A percentile compares a stretch with the other conserved stretches of the same genome.
phyloP scores from a whole-genome alignment of 1,284 basidiomycete species.

The Cerrena zonata region DNA sequence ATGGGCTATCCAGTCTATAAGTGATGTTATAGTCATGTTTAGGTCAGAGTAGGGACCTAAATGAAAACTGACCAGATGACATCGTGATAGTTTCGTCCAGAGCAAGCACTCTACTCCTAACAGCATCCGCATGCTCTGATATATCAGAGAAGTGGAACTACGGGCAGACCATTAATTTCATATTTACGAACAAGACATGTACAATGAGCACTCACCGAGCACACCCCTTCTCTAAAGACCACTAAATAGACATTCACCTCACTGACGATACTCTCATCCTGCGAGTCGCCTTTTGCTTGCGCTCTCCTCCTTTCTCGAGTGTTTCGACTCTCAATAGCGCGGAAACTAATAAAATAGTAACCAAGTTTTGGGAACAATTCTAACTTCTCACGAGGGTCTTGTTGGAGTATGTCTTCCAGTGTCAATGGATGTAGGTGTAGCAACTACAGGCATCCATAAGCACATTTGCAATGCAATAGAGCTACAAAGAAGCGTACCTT shows the following conservation, averaged over 20 bases:
- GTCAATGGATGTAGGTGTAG: slow-evolving; percentile 90
- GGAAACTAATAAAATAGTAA: slow-evolving; percentile 89
- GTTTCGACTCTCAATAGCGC: slow-evolving; percentile 68
- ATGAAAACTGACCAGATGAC: slow-evolving; percentile 55
- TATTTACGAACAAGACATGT: slow-evolving; percentile 6
- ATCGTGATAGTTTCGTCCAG: slow-evolving; percentile 55
- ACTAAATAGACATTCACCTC: slow-evolving; percentile 86
- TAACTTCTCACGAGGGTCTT: slow-evolving; percentile 89
- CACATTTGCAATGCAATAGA: slow-evolving; percentile 1
- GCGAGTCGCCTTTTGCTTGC: slow-evolving; percentile 22
- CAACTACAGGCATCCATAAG: slow-evolving; percentile 41
- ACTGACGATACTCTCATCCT: slow-evolving; percentile 51
- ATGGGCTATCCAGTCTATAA: slow-evolving; percentile 88
- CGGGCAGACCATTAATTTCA: slow-evolving; percentile 4
- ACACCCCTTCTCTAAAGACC: slow-evolving; percentile 86
- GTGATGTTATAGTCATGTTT: slow-evolving; percentile 1
- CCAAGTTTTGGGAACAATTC: slow-evolving; percentile 85
- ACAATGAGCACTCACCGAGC: slow-evolving; percentile 57
- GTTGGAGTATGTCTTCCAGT: slow-evolving; percentile 91
- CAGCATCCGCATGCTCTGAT: slow-evolving; percentile 77
- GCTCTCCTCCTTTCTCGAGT: slow-evolving; percentile 33
- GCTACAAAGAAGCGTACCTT: slow-evolving; percentile 49
- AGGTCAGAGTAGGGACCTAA: background rate
- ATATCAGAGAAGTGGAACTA: slow-evolving; percentile 96
- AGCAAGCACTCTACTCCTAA: slow-evolving; percentile 64